Evolutionary conservation across 78 protist species (phyloP), one percentile per base, ranked within the genome.

Genomic region (Trichosphaerium sp.): DNA sequence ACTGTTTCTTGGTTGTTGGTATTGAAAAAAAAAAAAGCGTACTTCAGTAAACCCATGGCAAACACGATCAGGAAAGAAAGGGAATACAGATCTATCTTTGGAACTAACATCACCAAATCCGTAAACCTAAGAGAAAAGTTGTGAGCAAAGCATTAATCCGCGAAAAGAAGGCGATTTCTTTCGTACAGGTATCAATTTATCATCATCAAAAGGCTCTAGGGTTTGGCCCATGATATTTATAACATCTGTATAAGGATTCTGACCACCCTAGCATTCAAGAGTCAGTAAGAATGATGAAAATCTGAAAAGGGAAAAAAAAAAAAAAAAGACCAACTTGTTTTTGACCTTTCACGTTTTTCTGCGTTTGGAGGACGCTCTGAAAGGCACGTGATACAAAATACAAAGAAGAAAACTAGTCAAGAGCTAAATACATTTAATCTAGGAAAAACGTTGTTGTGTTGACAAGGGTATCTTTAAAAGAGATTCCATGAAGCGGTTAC

Each of bases 181-280:
- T 54, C 28, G 11, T 10, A 54, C 28, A 10, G 69, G 69, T 12
- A 65, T 49, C 37, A 65, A 18, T 56, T 65, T 48, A 18, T 65
- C 69, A 38, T 65, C 69, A 18, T 65, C 69, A 49, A 65, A 65
- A 5, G 69, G 57, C 56, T 65, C 69, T 15, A 65, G 61, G n/a
- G 69, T 65, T 12, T 26, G 4, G 12, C 63, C 69, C 14, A 65
- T 21, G 12, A 65, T 26, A 38, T 40, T 26, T 40, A 65, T 65
- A 10, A 65, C 69, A 18, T 15, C 29, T 26, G 51, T 21, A 47
- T 21, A 21, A 21, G 21, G 51, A n/a, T n/a, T n/a, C n/a, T n/a
- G n/a, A n/a, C n/a, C n/a, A n/a, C n/a, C n/a, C n/a, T n/a, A n/a
- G n/a, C n/a, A n/a, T n/a, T n/a, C n/a, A n/a, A n/a, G n/a, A n/a